These are phyloP conservation scores for Carex pumila DNA, from an alignment of 176 grass and related monocot genomes.

Conservation along the genomic window DNA sequence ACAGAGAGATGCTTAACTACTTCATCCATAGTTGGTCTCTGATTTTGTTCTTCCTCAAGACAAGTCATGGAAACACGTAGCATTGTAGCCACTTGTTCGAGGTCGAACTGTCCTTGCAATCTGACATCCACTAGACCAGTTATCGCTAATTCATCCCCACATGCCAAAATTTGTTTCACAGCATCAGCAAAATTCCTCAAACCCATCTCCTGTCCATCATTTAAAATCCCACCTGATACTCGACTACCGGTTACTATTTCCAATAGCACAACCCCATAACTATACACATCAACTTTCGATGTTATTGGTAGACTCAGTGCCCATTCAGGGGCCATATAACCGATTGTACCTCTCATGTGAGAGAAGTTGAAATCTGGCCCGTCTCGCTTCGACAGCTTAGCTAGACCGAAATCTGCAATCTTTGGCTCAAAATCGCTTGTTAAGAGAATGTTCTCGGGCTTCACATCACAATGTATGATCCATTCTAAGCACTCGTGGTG, in stretches of 20 bases:
- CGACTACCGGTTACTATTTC: conserved; percentile 43
- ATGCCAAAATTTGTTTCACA: conserved; percentile 25
- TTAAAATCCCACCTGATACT: conserved; percentile 34
- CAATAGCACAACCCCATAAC: conserved; percentile 50
- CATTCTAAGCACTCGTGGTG: conserved; percentile 87
- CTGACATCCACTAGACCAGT: conserved; percentile 35
- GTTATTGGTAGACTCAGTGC: conserved; percentile 48
- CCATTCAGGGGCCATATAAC: conserved; percentile 91
- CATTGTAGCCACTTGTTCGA: conserved; percentile 32
- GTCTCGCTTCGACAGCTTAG: conserved; percentile 53
- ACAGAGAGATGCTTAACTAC: conserved; percentile 32
- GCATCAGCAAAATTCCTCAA: conserved; percentile 26
- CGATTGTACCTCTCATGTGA: conserved; percentile 67
- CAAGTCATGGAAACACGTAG: conserved; percentile 31
- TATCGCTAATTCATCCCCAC: conserved; percentile 22
- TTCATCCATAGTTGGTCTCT: conserved; percentile 49
- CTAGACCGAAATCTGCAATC: conserved; percentile 68
- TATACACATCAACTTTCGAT: conserved; percentile 62
- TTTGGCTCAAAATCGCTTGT: conserved; percentile 69
- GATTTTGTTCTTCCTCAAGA: conserved; percentile 43
- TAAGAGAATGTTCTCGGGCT: conserved; percentile 80
- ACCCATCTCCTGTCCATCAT: conserved; percentile 20
- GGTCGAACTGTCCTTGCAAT: conserved; percentile 32
- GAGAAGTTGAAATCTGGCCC: conserved; percentile 42
- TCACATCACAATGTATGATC: conserved; percentile 85